Conservation (phyloP, 805 yeast species). For the Cyberlindnera lachancei region DNA sequence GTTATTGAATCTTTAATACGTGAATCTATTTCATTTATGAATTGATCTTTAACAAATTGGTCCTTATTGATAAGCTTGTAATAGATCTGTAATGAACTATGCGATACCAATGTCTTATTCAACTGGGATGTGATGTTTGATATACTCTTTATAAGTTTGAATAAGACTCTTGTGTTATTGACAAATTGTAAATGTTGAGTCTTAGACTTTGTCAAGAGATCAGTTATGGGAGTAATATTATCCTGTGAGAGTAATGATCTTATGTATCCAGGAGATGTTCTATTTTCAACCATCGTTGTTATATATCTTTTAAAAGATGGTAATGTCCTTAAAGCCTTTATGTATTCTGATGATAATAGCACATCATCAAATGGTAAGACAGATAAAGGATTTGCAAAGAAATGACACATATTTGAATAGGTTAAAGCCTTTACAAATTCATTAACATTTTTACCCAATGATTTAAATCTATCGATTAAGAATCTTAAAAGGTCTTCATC, state of each 20-base stretch:
- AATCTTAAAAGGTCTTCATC: slow-evolving; percentile 16
- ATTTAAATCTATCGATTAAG: slow-evolving; percentile 16
- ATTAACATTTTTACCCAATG: slow-evolving; percentile 18
- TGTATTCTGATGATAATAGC: slow-evolving; percentile 12
- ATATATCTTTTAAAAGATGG: slow-evolving; percentile 28
- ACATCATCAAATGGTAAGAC: slow-evolving; percentile 8
- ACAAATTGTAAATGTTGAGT: slow-evolving; percentile 8
- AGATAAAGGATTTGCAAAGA: slow-evolving; percentile 18
- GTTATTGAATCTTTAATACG: slow-evolving; percentile 9
- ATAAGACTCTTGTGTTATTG: slow-evolving; percentile 13
- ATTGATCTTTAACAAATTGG: slow-evolving; percentile 17
- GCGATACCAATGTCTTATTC: slow-evolving; percentile 10
- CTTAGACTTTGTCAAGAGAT: no score
- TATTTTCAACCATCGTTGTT: slow-evolving; percentile 5
- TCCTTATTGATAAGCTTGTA: slow-evolving; percentile 18
- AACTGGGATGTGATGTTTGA: slow-evolving; percentile 10
- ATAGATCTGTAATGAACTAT: slow-evolving; percentile 17
- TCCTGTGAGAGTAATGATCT: slow-evolving; percentile 17
- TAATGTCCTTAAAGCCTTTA: slow-evolving; percentile 24
- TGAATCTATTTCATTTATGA: slow-evolving; percentile 17
- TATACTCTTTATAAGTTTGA: slow-evolving; percentile 13
- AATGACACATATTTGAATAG: slow-evolving; percentile 20
- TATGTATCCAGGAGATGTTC: slow-evolving; percentile 4
- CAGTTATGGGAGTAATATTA: slow-evolving; percentile 8
- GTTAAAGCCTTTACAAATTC: slow-evolving; percentile 19